phyloP scores from a whole-genome alignment of 2,329 filamentous ascomycete genomes.

The Alternaria ethzedia region DNA sequence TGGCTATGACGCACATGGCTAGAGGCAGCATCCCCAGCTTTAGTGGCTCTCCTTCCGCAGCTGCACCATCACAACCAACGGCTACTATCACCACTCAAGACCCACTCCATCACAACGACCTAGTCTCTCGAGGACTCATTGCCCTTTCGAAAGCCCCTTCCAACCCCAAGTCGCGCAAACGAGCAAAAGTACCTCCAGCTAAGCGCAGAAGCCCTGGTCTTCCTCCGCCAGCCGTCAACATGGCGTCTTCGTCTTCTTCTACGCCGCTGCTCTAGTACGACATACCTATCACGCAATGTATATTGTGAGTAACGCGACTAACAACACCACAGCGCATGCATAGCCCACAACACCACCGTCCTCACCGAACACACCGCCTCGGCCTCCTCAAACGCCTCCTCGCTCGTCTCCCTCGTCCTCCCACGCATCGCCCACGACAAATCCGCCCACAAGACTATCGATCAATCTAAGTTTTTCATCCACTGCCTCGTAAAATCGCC shows the following conservation, averaged over 20 bases:
- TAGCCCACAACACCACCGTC: conserved; percentile 92
- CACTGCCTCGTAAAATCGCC: conserved; percentile 92
- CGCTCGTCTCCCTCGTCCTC: conserved; percentile 89
- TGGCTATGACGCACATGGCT: conserved; percentile 33
- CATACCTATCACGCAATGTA: not conserved
- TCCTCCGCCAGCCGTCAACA: conserved; percentile 20
- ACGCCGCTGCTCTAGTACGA: conserved; percentile 50
- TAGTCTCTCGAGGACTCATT: conserved; percentile 11
- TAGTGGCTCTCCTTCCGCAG: conserved; percentile 16
- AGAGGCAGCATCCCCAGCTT: conserved; percentile 34
- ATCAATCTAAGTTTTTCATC: conserved; percentile 88
- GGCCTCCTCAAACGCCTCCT: conserved; percentile 80
- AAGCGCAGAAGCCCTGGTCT: not conserved
- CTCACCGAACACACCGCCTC: conserved; percentile 90
- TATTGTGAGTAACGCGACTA: conserved; percentile 3
- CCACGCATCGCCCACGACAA: conserved; percentile 86
- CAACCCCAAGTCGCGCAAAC: not conserved
- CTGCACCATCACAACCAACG: conserved; percentile 3
- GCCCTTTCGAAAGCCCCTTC: conserved; percentile 8
- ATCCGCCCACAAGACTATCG: conserved; percentile 91
- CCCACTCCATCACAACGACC: conserved; percentile 2
- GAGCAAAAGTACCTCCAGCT: not conserved
- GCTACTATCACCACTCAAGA: conserved; percentile 2
- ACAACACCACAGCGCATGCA: conserved; percentile 73
- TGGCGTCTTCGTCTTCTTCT: conserved; percentile 49